Evolutionary conservation across 1,284 basidiomycete genomes (phyloP).

Genomic region (Dichomitus squalens): DNA sequence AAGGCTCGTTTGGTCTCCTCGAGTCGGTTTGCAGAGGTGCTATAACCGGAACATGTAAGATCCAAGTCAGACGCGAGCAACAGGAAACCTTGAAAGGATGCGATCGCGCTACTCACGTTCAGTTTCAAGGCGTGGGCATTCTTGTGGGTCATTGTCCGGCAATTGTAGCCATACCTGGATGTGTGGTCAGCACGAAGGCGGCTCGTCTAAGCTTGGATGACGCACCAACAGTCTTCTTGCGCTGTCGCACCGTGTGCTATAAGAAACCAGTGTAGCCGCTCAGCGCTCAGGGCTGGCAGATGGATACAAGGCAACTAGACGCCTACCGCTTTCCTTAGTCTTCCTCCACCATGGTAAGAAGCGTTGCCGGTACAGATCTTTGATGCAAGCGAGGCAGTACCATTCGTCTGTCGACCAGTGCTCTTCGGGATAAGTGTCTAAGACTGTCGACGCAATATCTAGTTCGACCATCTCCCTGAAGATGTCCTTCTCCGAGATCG

Average conservation of each 20-base stretch:
- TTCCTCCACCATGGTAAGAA: slow-evolving; percentile 31
- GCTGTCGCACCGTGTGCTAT: slow-evolving; percentile 13
- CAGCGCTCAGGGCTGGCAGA: background rate
- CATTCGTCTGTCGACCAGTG: slow-evolving; percentile 30
- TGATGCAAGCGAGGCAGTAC: slow-evolving; percentile 32
- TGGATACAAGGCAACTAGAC: background rate
- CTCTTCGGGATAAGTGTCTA: background rate
- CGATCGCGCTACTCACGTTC: slow-evolving; percentile 26
- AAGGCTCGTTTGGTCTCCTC: no score
- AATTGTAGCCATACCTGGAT: slow-evolving; percentile 34
- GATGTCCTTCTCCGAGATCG: slow-evolving; percentile 8
- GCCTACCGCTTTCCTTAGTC: slow-evolving; percentile 24
- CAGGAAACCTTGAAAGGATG: background rate
- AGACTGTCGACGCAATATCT: background rate
- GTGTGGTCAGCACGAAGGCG: background rate
- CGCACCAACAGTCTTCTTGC: slow-evolving; percentile 33
- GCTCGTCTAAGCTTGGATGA: background rate
- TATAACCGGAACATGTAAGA: slow-evolving; percentile 8
- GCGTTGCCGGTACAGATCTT: slow-evolving; percentile 22
- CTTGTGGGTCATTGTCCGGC: slow-evolving; percentile 33
- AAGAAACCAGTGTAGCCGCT: background rate
- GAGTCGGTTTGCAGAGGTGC: slow-evolving; percentile 34
- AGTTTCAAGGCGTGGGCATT: slow-evolving; percentile 27
- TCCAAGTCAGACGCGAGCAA: background rate
- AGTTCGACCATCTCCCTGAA: slow-evolving; percentile 27